Base-by-base conservation (phyloP, 495 filamentous ascomycete species). In the Penicillium lividum region DNA sequence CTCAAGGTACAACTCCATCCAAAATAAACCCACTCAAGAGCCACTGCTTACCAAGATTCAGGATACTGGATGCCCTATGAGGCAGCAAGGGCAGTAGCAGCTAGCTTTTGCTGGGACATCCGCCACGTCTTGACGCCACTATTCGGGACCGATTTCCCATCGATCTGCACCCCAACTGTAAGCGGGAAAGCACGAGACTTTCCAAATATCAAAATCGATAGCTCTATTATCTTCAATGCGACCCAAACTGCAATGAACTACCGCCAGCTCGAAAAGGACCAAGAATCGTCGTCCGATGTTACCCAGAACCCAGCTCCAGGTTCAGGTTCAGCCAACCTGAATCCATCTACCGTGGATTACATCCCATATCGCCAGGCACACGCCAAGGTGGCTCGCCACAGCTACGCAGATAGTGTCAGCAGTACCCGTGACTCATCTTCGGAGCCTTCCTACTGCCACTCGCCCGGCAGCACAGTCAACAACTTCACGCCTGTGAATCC, bases 1-100 rank as follows among this genome's bases (percentile, higher is more conserved):
- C 91, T 55, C 94, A 98, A 87, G 93, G 92, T 96, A 77, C 30
- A 68, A 46, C 27, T 7, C 38, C 44, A 16, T 27, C 31, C 42
- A 7, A 10, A 18, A 30, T 15, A 42, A 18, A 5, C 27, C 18
- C 25, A 16, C 27, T 6, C 30, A 1, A 13, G 9, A 29, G 9
- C 27, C 18, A 33, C 18, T 59, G 25, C n/a, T 59, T 18, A 64
- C 58, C 66, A 36, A 73, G 51, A 16, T 25, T 29, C 66, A 96
- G 94, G 94, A 27, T 98, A 98, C 76, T 98, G 93, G 94, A 90
- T 98, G 84, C 94, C 94, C 2, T 98, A 86, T 63, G 75, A 84
- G 38, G 90, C 89, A 38, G 94, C 94, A 28, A 86, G 83, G 73
- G 91, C 90, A 16, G 76, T 97, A 30, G 90, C 91, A 60, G 80